Base-by-base conservation (phyloP, 1,284 basidiomycete species). In the Stygiomarasmius scandens region DNA sequence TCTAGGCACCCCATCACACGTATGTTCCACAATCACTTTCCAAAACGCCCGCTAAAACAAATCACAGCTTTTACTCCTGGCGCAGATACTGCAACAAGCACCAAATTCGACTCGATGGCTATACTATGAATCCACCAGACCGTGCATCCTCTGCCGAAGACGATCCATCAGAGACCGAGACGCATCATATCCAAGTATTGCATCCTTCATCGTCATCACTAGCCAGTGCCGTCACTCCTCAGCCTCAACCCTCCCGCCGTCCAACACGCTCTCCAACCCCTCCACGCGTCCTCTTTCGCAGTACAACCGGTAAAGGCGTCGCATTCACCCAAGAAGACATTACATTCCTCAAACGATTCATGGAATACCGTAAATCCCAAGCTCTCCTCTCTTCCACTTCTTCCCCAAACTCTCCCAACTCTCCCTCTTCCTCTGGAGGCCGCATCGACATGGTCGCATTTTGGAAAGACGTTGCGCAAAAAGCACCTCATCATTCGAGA, bases 51-150 rank as follows among this genome's bases (percentile, higher is more conserved):
- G n/a, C n/a, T n/a, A n/a, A n/a, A n/a, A n/a, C n/a, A n/a, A n/a
- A n/a, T n/a, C n/a, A n/a, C 59, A 91, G 89, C n/a, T 92, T 93
- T 68, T 93, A 91, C 69, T 92, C 90, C 0, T 93, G 90, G 90
- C 82, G 90, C 38, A 82, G 90, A 50, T 93, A 92, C 66, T 93
- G 90, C 73, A 93, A 93, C 67, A 93, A 92, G 66, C 90, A 93
- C 67, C 89, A 92, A 69, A 93, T 93, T 54, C 84, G 89, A 16
- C 77, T 93, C 0, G 89, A 89, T 24, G 89, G 90, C 1, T 93
- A 93, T 65, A 76, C 82, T 6, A 92, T 93, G 90, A 85, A 83
- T 53, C 67, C 78, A 12, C 45, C 32, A 8, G 32, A 34, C 32
- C 8, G 8, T 14, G 32, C 75, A 8, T 72, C 70, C 10, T 75